Base-by-base conservation (phyloP, 2,329 filamentous ascomycete species). In the Sporothrix variecibatus region DNA sequence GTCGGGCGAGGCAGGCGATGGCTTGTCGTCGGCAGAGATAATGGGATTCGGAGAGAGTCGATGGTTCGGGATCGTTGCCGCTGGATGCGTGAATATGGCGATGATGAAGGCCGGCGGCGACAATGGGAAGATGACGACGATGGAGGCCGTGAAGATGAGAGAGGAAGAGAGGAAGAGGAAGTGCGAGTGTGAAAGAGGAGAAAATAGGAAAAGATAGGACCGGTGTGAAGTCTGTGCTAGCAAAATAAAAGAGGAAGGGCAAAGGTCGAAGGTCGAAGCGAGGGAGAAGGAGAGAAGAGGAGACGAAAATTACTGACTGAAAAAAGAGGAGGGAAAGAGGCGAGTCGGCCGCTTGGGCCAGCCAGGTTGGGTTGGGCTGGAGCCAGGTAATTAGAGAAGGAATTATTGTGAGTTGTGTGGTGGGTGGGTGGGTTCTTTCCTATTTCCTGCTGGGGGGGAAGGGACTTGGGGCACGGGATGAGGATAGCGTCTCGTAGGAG, bases 291-390 rank as follows among this genome's bases (percentile, higher is more conserved):
- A 20, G n/a, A 28, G 51, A 51, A 53, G 49, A 70, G 34, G 68
- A 56, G 56, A 71, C 53, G 26, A 71, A 71, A 34, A 64, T 46
- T 49, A 49, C 43, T 49, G 38, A 56, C 17, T 60, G 12, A 71
- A 31, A 53, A 72, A 67, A 74, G 40, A 68, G 65, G 34, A 49
- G 15, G 62, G 23, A 60, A 58, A 72, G 73, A 68, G 65, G 65
- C 40, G 43, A 49, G 43, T 68, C 28, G 43, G 43, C 31, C 28
- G 65, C 43, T 68, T 31, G 26, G 40, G 43, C n/a, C n/a, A 67
- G 40, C 12, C 43, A 51, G 64, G 64, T 31, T 51, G n/a, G 40
- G 62, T 51, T 68, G 65, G 65, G 40, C 43, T 28, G 38, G 38
- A 26, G 51, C 51, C 43, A 68, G 43, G 65, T 43, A 68, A 68